phyloP scores from a whole-genome alignment of 371 early-diverging fungal species.

The Actinomortierella ambigua region DNA sequence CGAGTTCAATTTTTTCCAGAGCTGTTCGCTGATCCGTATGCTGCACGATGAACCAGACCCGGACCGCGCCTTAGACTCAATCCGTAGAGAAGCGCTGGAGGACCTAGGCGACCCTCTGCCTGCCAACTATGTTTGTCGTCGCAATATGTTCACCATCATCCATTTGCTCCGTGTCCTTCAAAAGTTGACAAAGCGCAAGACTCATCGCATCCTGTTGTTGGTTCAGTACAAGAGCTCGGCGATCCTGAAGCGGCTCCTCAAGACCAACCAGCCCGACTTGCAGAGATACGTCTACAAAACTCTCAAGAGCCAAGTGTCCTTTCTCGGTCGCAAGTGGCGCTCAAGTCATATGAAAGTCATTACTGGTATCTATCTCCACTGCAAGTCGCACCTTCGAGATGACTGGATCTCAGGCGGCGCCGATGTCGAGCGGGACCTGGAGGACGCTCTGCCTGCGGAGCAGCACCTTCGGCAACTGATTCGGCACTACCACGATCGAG shows the following conservation, averaged over 20 bases:
- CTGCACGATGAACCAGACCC: constrained; percentile 9
- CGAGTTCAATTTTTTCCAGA: constrained; percentile 52
- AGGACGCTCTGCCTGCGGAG: constrained; percentile 76
- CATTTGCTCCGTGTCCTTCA: constrained; percentile 80
- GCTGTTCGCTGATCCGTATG: constrained; percentile 18
- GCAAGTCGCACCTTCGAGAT: constrained; percentile 69
- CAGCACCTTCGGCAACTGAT: constrained; percentile 67
- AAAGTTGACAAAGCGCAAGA: constrained; percentile 80
- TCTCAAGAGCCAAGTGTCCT: constrained; percentile 80
- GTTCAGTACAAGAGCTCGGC: constrained; percentile 88
- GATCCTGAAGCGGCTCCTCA: constrained; percentile 76
- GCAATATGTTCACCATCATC: constrained; percentile 80
- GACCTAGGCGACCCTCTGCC: constrained; percentile 39
- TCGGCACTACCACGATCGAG: constrained; percentile 65
- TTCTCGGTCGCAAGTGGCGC: constrained; percentile 84
- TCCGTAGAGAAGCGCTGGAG: constrained; percentile 14
- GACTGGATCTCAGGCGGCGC: constrained; percentile 74
- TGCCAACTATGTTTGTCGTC: constrained; percentile 42
- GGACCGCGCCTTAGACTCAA: constrained; percentile 12
- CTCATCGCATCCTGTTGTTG: constrained; percentile 74
- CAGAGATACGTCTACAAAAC: constrained; percentile 80
- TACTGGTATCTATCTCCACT: constrained; percentile 75
- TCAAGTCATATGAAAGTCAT: constrained; percentile 82
- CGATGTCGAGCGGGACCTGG: constrained; percentile 71
- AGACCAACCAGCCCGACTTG: constrained; percentile 69